Evolutionary conservation across 768 basidiomycete species (phyloP), one percentile per base, ranked within the genome.

Genomic region (Hortiboletus flavorubellus): DNA sequence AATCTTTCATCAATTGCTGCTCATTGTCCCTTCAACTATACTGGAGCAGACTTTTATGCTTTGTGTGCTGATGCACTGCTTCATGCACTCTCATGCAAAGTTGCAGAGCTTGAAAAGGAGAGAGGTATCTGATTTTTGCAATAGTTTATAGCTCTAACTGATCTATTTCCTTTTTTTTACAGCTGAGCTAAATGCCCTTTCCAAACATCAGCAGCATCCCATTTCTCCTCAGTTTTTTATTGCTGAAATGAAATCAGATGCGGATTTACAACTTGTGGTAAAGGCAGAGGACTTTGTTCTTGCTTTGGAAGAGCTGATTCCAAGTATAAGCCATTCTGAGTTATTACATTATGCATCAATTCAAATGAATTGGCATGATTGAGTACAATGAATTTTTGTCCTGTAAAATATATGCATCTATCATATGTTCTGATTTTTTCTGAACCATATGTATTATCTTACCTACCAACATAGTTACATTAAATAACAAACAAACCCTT

Each of bases 41-140:
- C 97, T 3, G 97, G 97, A 42, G 97, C 97, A 40, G 97, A 99
- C 69, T 94, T 98, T 59, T 98, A 99, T 75, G 97, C 97, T 0
- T 76, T 99, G 9, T 98, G 97, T 70, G 90, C 93, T 6, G 96
- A 99, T 71, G 95, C 97, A 1, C 85, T 99, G 80, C 78, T 99
- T 53, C 90, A 91, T 68, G 93, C 97, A 10, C 96, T 99, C 86
- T 86, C 92, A 21, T 76, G 90, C 37, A 93, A 88, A 60, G 95
- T 97, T 0, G 80, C 82, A 56, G 81, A 80, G 47, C 74, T 98
- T 14, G 96, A 98, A 56, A 67, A 65, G 8, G 85, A 81, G 62
- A 87, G 98, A 46, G 83, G 89, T 87, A 63, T 46, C 3, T 58
- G 2, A 9, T 21, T 33, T 49, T 14, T 41, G 1, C 8, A 38